phyloP scores from a whole-genome alignment of 805 yeast species.

The Metschnikowia colocasiae region DNA sequence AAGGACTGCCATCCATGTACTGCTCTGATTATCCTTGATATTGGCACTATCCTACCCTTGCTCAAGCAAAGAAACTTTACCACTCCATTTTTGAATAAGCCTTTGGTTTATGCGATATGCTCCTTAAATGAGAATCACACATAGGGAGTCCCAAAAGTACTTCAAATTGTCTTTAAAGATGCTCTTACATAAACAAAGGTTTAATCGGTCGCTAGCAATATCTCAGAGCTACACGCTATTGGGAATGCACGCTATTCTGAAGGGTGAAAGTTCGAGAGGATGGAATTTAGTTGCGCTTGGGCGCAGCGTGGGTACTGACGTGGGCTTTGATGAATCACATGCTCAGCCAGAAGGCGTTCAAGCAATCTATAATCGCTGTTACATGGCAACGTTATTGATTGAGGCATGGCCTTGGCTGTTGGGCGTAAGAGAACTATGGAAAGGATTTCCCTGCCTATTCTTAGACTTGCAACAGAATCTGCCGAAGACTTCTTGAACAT shows the following conservation, averaged over 20 bases:
- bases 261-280: constrained; percentile 17
- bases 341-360: constrained; percentile 3
- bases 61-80: constrained; percentile 11
- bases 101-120: constrained; percentile 17
- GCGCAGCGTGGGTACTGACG: constrained; percentile 15
- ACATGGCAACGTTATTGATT: constrained; percentile 14
- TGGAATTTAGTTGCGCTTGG: constrained; percentile 18
- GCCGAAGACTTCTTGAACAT: constrained; percentile 11
- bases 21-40: constrained; percentile 11
- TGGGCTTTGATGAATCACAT: constrained; percentile 16
- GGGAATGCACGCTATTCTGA: constrained; percentile 15
- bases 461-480: constrained; percentile 13
- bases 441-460: constrained; percentile 11
- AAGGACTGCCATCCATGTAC: constrained; percentile 8
- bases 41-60: constrained; percentile 9
- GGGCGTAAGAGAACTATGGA: constrained; percentile 14
- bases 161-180: constrained; percentile 8
- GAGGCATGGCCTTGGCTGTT: constrained; percentile 15
- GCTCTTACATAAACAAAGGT: constrained; percentile 8
- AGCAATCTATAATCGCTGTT: constrained; percentile 11
- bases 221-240: constrained; percentile 17
- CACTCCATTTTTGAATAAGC: constrained; percentile 11
- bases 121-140: constrained; percentile 11
- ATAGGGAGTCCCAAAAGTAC: constrained; percentile 16
- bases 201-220: constrained; percentile 13